Evolutionary conservation across 208 protist species (phyloP), one percentile per base, ranked within the genome.

Genomic region (Blastocrithidia nonstop): DNA sequence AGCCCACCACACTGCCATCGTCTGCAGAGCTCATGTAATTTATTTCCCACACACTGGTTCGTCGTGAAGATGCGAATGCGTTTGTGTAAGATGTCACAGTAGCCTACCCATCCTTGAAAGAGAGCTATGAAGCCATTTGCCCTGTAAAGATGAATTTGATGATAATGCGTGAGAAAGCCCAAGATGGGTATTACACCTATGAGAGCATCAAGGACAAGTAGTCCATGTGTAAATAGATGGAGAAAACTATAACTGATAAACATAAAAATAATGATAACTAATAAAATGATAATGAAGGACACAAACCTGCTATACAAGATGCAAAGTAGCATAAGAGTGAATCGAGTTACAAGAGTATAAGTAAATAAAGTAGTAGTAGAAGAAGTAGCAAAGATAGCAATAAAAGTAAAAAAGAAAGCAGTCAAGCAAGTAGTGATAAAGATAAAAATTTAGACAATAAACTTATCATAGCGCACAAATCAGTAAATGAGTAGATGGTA

Each of bases 81-180:
- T 93, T 93, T 43, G 57, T 50, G 1, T 69, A 80, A n/a, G 79
- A 88, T 38, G 83, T 93, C 7, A 68, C 61, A 7, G 64, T 63
- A 40, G 66, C 56, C 24, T 93, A 83, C 44, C 83, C 83, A 1
- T 66, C 86, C 25, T 60, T 88, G 11, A 56, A 61, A 6, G 58
- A 61, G 35, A 62, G 45, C 39, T 93, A 93, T 54, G 53, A 73
- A 13, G 59, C 47, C 35, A 50, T 68, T 15, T 93, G 83, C 44
- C 83, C 83, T 0, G n/a, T 54, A 36, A 62, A 71, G 29, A 88
- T 93, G 76, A 75, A 85, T 53, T 64, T 93, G 16, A 43, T n/a
- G 9, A 43, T 73, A n/a, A 75, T 81, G 58, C 51, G 54, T 45
- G 48, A 83, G 38, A 66, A 68, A 8, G 77, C 75, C 7, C 48